phyloP scores from a whole-genome alignment of 176 grass and related monocot species.

The Puya raimondii region DNA sequence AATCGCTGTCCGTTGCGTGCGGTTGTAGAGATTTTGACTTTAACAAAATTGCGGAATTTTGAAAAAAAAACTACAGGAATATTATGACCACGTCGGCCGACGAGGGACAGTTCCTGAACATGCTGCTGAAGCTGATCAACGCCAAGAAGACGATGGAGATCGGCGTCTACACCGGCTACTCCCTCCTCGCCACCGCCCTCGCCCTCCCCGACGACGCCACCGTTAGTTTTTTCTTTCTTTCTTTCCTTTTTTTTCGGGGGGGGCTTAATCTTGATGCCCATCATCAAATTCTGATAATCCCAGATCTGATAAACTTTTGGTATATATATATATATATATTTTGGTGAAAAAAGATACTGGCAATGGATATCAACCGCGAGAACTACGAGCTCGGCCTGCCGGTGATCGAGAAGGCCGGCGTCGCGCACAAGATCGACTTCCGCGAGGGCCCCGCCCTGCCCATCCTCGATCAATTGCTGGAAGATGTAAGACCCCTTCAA shows the following conservation, averaged over 20 bases:
- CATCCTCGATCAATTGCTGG: constrained; percentile 30
- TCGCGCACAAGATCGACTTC: constrained; percentile 67
- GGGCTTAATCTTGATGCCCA: background rate
- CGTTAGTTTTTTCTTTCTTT: constrained; percentile 14
- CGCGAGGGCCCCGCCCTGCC: constrained; percentile 36
- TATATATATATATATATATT: no score
- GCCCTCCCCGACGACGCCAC: constrained; percentile 45
- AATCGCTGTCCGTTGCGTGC: background rate
- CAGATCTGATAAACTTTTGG: background rate
- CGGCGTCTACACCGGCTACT: constrained; percentile 70
- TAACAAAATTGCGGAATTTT: no score
- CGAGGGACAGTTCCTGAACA: constrained; percentile 47
- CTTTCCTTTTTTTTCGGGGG: background rate
- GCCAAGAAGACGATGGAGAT: constrained; percentile 62
- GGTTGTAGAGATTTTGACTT: background rate
- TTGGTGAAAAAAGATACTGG: constrained; percentile 45
- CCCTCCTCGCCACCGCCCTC: constrained; percentile 58
- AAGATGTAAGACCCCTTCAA: constrained; percentile 16
- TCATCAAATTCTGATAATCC: background rate
- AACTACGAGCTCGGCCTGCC: constrained; percentile 51
- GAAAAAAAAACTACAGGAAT: constrained; percentile 4
- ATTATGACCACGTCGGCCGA: constrained; percentile 48
- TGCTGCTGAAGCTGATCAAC: constrained; percentile 49
- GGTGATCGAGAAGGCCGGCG: constrained; percentile 57
- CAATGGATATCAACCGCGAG: constrained; percentile 48